These are phyloP conservation scores for Coriolopsis trogii DNA, from an alignment of 1,284 basidiomycete species.

Conservation along the genomic window DNA sequence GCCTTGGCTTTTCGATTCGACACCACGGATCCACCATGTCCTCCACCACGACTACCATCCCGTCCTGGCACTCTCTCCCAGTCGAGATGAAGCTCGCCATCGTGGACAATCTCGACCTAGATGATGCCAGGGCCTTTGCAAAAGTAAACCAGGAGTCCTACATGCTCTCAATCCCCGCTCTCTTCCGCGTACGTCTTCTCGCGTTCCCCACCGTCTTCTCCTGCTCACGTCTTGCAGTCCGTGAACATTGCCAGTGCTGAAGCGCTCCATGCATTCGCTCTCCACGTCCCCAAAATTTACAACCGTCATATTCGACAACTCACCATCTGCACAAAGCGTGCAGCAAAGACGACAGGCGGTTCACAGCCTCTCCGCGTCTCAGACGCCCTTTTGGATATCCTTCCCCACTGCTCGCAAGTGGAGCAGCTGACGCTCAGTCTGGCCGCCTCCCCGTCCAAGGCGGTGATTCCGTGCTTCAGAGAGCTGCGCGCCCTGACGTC, in stretches of 20 bases:
- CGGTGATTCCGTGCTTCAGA: slow-evolving; percentile 56
- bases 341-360: slow-evolving; percentile 6
- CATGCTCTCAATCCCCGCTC: slow-evolving; percentile 54
- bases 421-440: slow-evolving; percentile 54
- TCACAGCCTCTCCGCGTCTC: slow-evolving; percentile 32
- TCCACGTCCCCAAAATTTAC: slow-evolving; percentile 58
- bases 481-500: slow-evolving; percentile 45
- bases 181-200: slow-evolving; percentile 53
- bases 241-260: slow-evolving; percentile 51
- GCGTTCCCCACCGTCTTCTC: background rate
- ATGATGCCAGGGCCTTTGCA: slow-evolving; percentile 45
- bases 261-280: slow-evolving; percentile 53
- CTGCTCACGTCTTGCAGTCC: slow-evolving; percentile 23
- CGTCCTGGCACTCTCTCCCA: slow-evolving; percentile 58
- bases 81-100: slow-evolving; percentile 66
- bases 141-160: slow-evolving; percentile 50
- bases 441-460: slow-evolving; percentile 53
- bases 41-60: slow-evolving; percentile 5
- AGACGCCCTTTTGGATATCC: slow-evolving; percentile 51
- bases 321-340: slow-evolving; percentile 50
- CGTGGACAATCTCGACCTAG: slow-evolving; percentile 49
- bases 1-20: too few relatives aligned
- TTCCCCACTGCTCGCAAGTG: slow-evolving; percentile 52
- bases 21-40: slow-evolving; percentile 18
- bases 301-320: slow-evolving; percentile 57